phyloP scores from a whole-genome alignment of 2,329 filamentous ascomycete genomes.

The Nothophaeocryptopus gaeumannii region DNA sequence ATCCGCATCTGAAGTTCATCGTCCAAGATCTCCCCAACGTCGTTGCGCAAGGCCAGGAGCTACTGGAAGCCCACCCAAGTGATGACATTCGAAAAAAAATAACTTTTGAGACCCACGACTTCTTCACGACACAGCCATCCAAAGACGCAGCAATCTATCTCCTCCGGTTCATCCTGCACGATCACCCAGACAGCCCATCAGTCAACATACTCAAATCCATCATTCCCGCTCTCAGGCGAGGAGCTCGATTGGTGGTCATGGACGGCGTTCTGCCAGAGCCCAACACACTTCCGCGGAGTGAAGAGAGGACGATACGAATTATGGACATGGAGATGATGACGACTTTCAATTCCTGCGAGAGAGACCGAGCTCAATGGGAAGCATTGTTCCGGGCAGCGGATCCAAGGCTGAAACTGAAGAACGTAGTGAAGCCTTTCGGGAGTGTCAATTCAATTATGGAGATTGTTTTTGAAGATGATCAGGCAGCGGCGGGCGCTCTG shows the following conservation, averaged over 20 bases:
- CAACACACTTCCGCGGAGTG: not conserved
- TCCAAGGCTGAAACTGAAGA: not conserved
- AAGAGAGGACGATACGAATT: conserved; percentile 1
- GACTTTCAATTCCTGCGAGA: conserved; percentile 7
- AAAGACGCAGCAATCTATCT: conserved; percentile 29
- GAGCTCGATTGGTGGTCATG: conserved; percentile 26
- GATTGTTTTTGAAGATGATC: conserved; percentile 2
- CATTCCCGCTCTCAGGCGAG: conserved; percentile 17
- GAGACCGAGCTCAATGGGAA: conserved; percentile 7
- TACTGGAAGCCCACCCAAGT: not conserved
- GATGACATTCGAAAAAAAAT: not conserved
- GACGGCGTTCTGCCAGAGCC: conserved; percentile 22
- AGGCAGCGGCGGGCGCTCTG: too few relatives aligned
- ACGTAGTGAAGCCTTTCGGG: conserved; percentile 1
- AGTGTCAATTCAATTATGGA: conserved; percentile 8
- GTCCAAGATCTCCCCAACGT: conserved; percentile 7
- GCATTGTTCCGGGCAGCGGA: conserved; percentile 1
- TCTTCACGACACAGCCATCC: conserved; percentile 27
- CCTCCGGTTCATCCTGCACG: conserved; percentile 18
- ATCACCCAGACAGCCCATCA: conserved; percentile 22
- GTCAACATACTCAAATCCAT: conserved; percentile 21
- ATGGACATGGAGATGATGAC: conserved; percentile 13
- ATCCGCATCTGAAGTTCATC: conserved; percentile 6
- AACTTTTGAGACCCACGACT: conserved; percentile 22
- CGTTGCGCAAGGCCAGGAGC: not conserved